Evolutionary conservation across 108 stramenopile species (phyloP).

Genomic region (Cyclotella baltica): DNA sequence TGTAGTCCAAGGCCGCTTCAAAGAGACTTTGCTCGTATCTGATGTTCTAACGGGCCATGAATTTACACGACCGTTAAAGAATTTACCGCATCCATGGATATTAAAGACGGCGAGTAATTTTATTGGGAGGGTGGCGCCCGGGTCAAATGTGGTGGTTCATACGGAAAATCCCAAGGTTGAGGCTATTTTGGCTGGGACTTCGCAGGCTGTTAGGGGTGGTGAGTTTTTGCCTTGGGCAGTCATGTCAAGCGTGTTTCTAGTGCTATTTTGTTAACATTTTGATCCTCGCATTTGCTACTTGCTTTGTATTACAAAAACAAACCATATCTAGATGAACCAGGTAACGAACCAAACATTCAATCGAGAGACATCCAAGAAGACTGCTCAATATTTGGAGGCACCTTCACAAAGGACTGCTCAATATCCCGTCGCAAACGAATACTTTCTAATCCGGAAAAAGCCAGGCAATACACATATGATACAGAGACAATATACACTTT

Average conservation of each 20-base stretch:
- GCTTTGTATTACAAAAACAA: not conserved
- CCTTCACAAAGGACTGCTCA: conserved; percentile 38
- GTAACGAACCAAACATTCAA: conserved; percentile 54
- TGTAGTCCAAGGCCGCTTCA: conserved; percentile 72
- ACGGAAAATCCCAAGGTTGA: conserved; percentile 42
- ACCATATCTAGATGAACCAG: conserved; percentile 39
- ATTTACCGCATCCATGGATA: conserved; percentile 56
- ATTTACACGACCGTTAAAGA: conserved; percentile 55
- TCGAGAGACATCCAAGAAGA: conserved; percentile 45
- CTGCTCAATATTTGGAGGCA: conserved; percentile 53
- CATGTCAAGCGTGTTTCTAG: too few species aligned
- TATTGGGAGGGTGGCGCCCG: conserved; percentile 45
- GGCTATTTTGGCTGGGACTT: conserved; percentile 40
- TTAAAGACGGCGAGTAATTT: conserved; percentile 49
- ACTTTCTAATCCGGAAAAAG: conserved; percentile 38
- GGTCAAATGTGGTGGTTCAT: conserved; percentile 40
- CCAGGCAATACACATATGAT: conserved; percentile 46
- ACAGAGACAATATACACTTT: conserved; percentile 61
- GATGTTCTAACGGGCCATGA: conserved; percentile 68
- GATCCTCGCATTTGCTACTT: too few species aligned
- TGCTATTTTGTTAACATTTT: too few species aligned
- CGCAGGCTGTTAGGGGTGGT: conserved; percentile 48
- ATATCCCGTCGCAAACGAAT: conserved; percentile 42
- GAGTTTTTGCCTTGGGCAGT: not conserved
- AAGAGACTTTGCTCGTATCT: conserved; percentile 50